These are phyloP conservation scores for Candida sanyiensis DNA, from an alignment of 805 yeast species.

Conservation along the genomic window DNA sequence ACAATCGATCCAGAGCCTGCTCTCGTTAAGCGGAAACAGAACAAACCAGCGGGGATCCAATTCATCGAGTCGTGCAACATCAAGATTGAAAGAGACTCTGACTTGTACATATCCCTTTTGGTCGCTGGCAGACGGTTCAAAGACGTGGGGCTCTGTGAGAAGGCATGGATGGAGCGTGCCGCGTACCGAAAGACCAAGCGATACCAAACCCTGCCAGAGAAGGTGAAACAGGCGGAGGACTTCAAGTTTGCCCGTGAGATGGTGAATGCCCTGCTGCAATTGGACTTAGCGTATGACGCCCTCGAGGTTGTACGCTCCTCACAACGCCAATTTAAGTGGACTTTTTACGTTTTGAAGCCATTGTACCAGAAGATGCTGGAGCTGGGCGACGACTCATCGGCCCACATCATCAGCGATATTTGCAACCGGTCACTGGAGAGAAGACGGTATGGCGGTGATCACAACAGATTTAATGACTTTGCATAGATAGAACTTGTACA, in stretches of 20 bases:
- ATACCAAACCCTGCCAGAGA: slow-evolving; percentile 39
- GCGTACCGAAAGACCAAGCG: slow-evolving; percentile 47
- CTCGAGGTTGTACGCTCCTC: slow-evolving; percentile 62
- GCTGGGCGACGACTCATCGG: slow-evolving; percentile 38
- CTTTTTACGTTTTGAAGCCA: slow-evolving; percentile 37
- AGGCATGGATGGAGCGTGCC: slow-evolving; percentile 79
- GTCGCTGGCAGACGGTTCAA: slow-evolving; percentile 55
- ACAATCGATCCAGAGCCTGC: slow-evolving; percentile 20
- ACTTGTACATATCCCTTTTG: slow-evolving; percentile 16
- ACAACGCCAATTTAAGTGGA: slow-evolving; percentile 67
- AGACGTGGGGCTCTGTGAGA: slow-evolving; percentile 53
- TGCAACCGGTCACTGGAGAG: slow-evolving; percentile 22
- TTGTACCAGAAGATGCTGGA: slow-evolving; percentile 35
- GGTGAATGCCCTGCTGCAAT: slow-evolving; percentile 51
- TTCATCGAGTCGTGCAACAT: slow-evolving; percentile 7
- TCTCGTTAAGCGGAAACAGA: not conserved
- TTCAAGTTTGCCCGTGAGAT: slow-evolving; percentile 68
- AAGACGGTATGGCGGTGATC: not conserved
- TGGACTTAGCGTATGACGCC: slow-evolving; percentile 63
- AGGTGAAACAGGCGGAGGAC: slow-evolving; percentile 42
- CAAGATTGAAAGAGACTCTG: slow-evolving; percentile 18
- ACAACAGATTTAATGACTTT: not conserved
- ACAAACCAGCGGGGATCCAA: slow-evolving; percentile 13
- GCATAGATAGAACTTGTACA: not conserved
- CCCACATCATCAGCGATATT: slow-evolving; percentile 27